A percentile compares a stretch with the other conserved stretches of the same genome.
These are phyloP conservation scores for Candida corydali DNA, from an alignment of 805 yeast species.

Conservation along the genomic window DNA sequence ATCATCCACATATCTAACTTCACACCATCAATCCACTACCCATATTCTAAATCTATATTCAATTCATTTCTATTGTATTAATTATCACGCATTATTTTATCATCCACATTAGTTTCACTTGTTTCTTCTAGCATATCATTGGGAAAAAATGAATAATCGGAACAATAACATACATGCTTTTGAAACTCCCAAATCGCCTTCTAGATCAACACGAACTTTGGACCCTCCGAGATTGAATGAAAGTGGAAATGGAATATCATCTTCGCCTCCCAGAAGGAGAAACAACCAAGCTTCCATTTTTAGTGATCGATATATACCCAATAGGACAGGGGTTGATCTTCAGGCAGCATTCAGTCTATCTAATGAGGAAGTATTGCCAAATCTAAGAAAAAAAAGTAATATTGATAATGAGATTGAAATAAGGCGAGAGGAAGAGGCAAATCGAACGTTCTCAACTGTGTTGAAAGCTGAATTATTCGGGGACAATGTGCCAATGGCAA, in stretches of 20 bases:
- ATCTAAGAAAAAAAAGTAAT: constrained; percentile 14
- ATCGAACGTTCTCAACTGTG: constrained; percentile 79
- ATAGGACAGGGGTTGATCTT: constrained; percentile 77
- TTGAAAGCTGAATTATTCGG: constrained; percentile 90
- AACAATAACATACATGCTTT: constrained; percentile 10
- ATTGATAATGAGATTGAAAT: constrained; percentile 61
- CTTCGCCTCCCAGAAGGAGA: constrained; percentile 39
- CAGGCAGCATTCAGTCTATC: constrained; percentile 76
- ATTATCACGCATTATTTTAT: neutral
- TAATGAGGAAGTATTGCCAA: constrained; percentile 40
- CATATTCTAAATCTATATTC: no score
- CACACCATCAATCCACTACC: no score
- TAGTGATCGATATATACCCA: constrained; percentile 86
- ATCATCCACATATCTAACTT: no score
- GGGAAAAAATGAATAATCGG: neutral
- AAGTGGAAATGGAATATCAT: neutral
- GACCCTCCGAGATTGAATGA: constrained; percentile 37
- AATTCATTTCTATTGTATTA: neutral
- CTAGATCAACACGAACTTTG: constrained; percentile 34
- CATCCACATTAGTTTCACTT: neutral
- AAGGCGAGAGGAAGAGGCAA: constrained; percentile 76
- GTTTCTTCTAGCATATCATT: neutral
- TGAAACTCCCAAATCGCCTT: constrained; percentile 41
- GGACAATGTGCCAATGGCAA: constrained; percentile 62
- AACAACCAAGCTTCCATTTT: constrained; percentile 49